A percentile compares a stretch with the other conserved stretches of the same genome.
These are phyloP conservation scores for Detonula confervacea DNA, from an alignment of 352 stramenopile species.

Conservation along the genomic window DNA sequence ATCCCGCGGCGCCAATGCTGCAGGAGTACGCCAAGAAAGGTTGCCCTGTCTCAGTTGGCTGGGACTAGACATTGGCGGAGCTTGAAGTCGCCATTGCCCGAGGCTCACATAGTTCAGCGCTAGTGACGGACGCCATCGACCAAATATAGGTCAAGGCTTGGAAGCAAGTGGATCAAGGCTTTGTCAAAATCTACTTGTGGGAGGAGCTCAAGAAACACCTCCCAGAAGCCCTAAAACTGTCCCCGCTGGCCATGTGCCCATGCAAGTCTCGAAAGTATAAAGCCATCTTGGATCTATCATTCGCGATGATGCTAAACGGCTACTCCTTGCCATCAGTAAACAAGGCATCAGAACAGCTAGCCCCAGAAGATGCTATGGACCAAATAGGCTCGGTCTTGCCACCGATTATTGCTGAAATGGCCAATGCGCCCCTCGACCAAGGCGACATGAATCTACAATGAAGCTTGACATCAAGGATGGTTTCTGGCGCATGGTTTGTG, in stretches of 20 bases:
- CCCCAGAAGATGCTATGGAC: background rate
- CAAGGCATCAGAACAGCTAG: slow-evolving; percentile 1
- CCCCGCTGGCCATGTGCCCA: slow-evolving; percentile 20
- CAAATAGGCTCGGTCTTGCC: background rate
- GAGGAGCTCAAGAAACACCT: slow-evolving; percentile 6
- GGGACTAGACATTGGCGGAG: slow-evolving; percentile 23
- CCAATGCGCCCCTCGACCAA: background rate
- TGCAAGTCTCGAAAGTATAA: slow-evolving; percentile 24
- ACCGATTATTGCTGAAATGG: slow-evolving; percentile 5
- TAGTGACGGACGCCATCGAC: slow-evolving; percentile 16
- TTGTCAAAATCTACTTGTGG: background rate
- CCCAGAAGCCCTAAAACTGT: slow-evolving; percentile 12
- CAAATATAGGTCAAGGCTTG: slow-evolving; percentile 15
- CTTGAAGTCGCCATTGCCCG: slow-evolving; percentile 18
- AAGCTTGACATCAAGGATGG: slow-evolving; percentile 42
- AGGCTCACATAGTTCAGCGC: slow-evolving; percentile 23
- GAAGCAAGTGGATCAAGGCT: slow-evolving; percentile 10
- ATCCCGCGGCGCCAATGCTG: slow-evolving; percentile 19
- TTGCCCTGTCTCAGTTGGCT: slow-evolving; percentile 25
- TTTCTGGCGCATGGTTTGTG: slow-evolving; percentile 15
- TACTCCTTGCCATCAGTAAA: background rate
- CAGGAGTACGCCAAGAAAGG: slow-evolving; percentile 22
- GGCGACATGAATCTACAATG: slow-evolving; percentile 11
- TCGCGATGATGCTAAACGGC: background rate
- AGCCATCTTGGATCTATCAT: slow-evolving; percentile 31